Percentiles rank a stretch among this genome's conserved stretches.
phyloP scores from a whole-genome alignment of 768 basidiomycete genomes.

The Harrya chromipes region DNA sequence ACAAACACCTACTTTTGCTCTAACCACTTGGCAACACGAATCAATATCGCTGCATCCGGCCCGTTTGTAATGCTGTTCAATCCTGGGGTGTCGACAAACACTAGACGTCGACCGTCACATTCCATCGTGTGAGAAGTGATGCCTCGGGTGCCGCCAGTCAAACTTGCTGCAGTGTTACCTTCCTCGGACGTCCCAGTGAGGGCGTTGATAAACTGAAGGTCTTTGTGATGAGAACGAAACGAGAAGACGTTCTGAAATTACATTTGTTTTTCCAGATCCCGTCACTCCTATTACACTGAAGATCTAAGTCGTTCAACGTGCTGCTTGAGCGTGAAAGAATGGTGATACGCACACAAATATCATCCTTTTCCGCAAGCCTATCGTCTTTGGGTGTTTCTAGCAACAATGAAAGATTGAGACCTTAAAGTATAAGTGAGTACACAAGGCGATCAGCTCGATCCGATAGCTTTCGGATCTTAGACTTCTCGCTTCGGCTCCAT shows the following conservation, averaged over 20 bases:
- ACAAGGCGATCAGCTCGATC: no score
- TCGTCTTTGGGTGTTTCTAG: no score
- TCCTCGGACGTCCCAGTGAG: not conserved
- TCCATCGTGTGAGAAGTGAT: not conserved
- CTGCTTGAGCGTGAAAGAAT: not conserved
- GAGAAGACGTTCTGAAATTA: not conserved
- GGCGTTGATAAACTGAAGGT: constrained; percentile 5
- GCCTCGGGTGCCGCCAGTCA: not conserved
- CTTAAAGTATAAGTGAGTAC: no score
- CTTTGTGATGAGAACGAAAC: not conserved
- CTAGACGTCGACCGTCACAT: not conserved
- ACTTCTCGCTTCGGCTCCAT: no score
- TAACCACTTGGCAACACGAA: not conserved
- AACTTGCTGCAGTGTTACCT: no score
- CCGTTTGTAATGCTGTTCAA: not conserved
- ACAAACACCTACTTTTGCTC: not conserved
- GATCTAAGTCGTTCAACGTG: not conserved
- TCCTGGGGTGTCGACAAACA: constrained; percentile 9
- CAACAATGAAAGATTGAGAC: no score
- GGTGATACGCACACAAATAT: constrained; percentile 1
- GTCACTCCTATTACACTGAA: constrained; percentile 2
- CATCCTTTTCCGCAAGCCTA: not conserved
- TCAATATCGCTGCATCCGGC: not conserved
- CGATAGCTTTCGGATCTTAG: no score
- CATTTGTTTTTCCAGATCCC: constrained; percentile 9